Conservation (phyloP, 2,329 filamentous ascomycete species). For the Zymoseptoria pseudotritici region DNA sequence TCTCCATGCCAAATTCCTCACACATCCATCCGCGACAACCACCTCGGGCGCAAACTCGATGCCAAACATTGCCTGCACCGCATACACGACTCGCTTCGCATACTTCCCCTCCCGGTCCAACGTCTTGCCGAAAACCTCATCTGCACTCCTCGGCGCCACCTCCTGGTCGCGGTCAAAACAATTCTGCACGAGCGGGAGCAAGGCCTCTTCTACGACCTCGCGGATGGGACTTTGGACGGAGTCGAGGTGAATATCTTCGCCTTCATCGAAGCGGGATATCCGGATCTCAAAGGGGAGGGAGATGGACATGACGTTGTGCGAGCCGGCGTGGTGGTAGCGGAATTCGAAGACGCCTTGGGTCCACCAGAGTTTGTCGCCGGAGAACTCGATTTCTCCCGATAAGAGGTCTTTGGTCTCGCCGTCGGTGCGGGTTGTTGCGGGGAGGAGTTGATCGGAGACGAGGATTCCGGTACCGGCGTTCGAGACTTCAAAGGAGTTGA, state of each 20-base stretch:
- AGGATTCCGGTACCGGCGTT: conserved; percentile 71
- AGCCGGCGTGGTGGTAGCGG: conserved; percentile 88
- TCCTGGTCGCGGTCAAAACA: conserved; percentile 89
- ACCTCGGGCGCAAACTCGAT: conserved; percentile 92
- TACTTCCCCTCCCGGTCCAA: conserved; percentile 87
- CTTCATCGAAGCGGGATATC: conserved; percentile 73
- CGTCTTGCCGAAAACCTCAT: conserved; percentile 76
- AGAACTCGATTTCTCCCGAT: conserved; percentile 76
- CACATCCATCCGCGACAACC: conserved; percentile 83
- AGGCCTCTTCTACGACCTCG: conserved; percentile 62
- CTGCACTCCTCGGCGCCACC: conserved; percentile 70
- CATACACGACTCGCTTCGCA: conserved; percentile 83
- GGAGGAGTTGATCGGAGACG: conserved; percentile 55
- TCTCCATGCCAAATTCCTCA: conserved; percentile 85
- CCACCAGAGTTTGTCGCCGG: conserved; percentile 95
- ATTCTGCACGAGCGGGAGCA: conserved; percentile 79
- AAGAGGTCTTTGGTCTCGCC: conserved; percentile 53
- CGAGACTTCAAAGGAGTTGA: conserved; percentile 66
- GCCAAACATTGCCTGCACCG: conserved; percentile 91
- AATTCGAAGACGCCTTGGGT: conserved; percentile 94
- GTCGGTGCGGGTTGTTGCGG: conserved; percentile 37
- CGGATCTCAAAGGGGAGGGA: conserved; percentile 88
- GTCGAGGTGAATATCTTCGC: conserved; percentile 45
- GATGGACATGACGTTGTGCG: conserved; percentile 88
- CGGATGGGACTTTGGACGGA: conserved; percentile 45